A percentile compares a stretch with the other conserved stretches of the same genome.
These are phyloP conservation scores for Parafenestella ontariensis DNA, from an alignment of 2,329 filamentous ascomycete genomes.

Conservation along the genomic window DNA sequence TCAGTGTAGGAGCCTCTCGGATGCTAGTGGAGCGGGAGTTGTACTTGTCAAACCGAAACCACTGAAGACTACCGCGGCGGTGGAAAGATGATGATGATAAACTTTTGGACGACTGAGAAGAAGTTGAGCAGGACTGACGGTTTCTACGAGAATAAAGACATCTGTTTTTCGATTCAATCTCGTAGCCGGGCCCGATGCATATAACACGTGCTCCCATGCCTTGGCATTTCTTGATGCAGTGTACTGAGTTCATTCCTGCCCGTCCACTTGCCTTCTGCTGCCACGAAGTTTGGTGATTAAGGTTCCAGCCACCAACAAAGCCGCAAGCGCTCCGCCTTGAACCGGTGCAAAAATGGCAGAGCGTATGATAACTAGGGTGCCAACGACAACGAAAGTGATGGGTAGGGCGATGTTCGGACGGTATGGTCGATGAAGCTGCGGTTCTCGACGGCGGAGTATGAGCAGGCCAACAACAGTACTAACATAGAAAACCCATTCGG, in stretches of 20 bases:
- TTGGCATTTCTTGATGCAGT: background rate
- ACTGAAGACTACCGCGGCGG: background rate
- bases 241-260: background rate
- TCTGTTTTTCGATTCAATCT: background rate
- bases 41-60: background rate
- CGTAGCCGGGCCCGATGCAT: background rate
- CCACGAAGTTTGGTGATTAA: slow-evolving; percentile 41
- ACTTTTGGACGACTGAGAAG: background rate
- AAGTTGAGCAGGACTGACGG: background rate
- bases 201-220: background rate
- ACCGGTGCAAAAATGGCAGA: slow-evolving; percentile 66
- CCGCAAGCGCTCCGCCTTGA: slow-evolving; percentile 61
- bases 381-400: slow-evolving; percentile 62
- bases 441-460: slow-evolving; percentile 64
- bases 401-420: slow-evolving; percentile 62
- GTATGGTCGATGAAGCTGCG: slow-evolving; percentile 63
- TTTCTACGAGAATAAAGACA: background rate
- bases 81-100: background rate
- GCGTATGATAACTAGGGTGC: slow-evolving; percentile 65
- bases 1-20: background rate
- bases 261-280: slow-evolving; percentile 6
- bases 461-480: slow-evolving; percentile 66
- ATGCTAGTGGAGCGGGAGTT: background rate
- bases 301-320: slow-evolving; percentile 60
- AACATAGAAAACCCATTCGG: slow-evolving; percentile 68